phyloP scores from a whole-genome alignment of 106 monocot species.

The Dendrobium officinale region DNA sequence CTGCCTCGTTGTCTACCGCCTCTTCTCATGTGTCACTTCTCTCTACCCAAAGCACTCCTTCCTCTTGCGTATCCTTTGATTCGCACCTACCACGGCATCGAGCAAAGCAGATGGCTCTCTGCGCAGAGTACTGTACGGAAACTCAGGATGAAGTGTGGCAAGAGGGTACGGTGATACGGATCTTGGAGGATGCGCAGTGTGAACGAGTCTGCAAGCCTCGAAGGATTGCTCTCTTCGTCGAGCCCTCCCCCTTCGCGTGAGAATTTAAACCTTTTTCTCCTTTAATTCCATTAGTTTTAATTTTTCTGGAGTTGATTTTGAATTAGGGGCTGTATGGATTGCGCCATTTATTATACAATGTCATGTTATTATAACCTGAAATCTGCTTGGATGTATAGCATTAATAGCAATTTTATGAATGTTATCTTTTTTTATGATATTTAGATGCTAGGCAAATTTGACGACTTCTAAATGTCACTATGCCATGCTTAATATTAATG shows the following conservation, averaged over 20 bases:
- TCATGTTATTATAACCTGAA: no score
- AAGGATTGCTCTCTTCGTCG: constrained; percentile 44
- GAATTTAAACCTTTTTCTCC: background rate
- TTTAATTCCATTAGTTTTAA: background rate
- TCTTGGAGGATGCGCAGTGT: constrained; percentile 8
- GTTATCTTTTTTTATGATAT: no score
- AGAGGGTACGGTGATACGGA: background rate
- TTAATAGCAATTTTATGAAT: no score
- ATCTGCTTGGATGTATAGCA: no score
- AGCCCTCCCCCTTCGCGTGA: constrained; percentile 58
- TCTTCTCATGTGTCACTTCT: background rate
- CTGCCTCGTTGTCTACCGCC: background rate
- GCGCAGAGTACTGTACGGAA: background rate
- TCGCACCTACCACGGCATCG: background rate
- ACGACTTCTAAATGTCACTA: no score
- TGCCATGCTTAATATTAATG: no score
- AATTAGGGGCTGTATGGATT: background rate
- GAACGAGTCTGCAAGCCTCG: constrained; percentile 15
- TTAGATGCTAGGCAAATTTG: no score
- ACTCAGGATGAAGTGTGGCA: background rate
- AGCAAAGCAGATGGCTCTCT: background rate
- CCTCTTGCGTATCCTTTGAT: background rate
- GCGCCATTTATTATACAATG: no score
- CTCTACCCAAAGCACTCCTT: background rate
- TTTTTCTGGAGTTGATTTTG: background rate